Evolutionary conservation across 1,284 basidiomycete genomes (phyloP), one percentile per base, ranked within the genome.

Genomic region (Thecaphora frezii): DNA sequence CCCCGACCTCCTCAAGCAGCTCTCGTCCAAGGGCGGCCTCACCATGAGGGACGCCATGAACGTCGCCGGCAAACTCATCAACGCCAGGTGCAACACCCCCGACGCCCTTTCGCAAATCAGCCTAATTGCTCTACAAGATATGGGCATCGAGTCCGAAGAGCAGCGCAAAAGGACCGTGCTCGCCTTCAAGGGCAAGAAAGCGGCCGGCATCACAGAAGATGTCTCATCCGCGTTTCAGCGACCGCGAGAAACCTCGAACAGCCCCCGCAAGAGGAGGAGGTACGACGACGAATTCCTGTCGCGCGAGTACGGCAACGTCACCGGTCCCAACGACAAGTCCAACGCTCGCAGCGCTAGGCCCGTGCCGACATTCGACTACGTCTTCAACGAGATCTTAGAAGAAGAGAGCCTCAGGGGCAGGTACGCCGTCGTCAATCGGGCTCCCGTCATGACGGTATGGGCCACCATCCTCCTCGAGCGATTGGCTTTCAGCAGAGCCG

Each of bases 391-490:
- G 43, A 55, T 76, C 8, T 51, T 75, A 8, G 65, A 69, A 22
- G 57, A 54, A 18, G 28, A 51, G 1, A 41, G 46, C 16, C 54
- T 78, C 2, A 49, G 44, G 0, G 70, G 71, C 40, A 89, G 87
- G 69, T 84, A 80, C 12, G 84, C 86, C 24, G 83, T 91, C 10
- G 84, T 91, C 48, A 97, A 97, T 79, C 87, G 93, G 21, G 93
- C 93, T 1, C 93, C 94, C 0, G 84, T 97, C 50, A 90, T 97
- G 89, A 91, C 88, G 45, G 90, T 89, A 1, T 97, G 93, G 93
- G 86, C 90, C 0, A 89, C 85, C 51, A 81, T 91, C 36, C 88
- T 97, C 18, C 88, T 90, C 8, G 89, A 93, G 70, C 83, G 86
- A 25, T 83, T 94, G 55, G 90, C 90, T 2, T 97, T 97, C 77